phyloP scores from a whole-genome alignment of 2,329 filamentous ascomycete species.

The Kalaharituber pfeilii region DNA sequence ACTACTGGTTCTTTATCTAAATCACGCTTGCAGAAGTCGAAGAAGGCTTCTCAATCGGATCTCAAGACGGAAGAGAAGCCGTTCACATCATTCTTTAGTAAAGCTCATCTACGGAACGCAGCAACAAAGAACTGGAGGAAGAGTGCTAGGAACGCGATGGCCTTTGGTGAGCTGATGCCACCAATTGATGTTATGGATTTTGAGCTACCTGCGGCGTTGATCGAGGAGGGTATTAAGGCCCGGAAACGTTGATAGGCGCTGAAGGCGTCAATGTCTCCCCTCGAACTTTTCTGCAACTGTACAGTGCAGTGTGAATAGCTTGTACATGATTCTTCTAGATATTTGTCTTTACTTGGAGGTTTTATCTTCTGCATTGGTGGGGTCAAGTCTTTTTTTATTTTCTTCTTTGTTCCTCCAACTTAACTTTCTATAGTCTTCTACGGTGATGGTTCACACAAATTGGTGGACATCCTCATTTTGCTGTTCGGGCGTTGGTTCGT shows the following conservation, averaged over 20 bases:
- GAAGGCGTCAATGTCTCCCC: background rate
- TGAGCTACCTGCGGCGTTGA: conserved; percentile 48
- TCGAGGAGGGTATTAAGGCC: conserved; percentile 26
- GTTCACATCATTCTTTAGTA: conserved; percentile 74
- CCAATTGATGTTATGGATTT: conserved; percentile 57
- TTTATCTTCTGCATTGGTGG: background rate
- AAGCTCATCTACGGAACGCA: conserved; percentile 60
- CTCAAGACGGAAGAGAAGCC: conserved; percentile 33
- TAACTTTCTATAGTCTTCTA: background rate
- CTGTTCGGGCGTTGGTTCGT: background rate
- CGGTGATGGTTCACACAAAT: background rate
- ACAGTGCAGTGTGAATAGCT: background rate
- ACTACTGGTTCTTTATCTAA: conserved; percentile 20
- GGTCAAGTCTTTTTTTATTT: background rate
- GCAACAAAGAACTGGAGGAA: conserved; percentile 58
- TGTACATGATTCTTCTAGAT: background rate
- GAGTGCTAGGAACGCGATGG: conserved; percentile 50
- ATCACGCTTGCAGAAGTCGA: conserved; percentile 24
- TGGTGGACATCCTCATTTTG: background rate
- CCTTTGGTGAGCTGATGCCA: conserved; percentile 68
- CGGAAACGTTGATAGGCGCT: background rate
- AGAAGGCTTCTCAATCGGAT: conserved; percentile 15
- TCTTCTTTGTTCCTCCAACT: background rate
- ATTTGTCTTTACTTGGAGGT: background rate
- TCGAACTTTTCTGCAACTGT: background rate